Conservation (phyloP, 2,329 filamentous ascomycete genomes). For the Colletotrichum scovillei region DNA sequence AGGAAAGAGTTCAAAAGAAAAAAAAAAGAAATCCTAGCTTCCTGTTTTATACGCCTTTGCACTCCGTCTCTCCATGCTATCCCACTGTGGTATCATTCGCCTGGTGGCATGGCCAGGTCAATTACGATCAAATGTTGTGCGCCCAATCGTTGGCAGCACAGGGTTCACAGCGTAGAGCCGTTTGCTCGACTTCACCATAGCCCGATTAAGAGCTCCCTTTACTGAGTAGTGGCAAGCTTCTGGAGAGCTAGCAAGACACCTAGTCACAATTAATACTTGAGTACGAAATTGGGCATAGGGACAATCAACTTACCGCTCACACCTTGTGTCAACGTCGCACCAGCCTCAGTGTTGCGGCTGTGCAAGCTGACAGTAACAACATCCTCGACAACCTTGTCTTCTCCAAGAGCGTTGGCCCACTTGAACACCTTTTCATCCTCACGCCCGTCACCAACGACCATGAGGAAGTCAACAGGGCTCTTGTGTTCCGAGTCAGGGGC, state of each 20-base stretch:
- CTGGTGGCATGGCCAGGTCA: slow-evolving; percentile 31
- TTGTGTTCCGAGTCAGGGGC: slow-evolving; percentile 45
- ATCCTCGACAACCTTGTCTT: slow-evolving; percentile 68
- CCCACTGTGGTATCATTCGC: slow-evolving; percentile 31
- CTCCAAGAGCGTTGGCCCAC: slow-evolving; percentile 86
- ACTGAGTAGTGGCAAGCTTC: slow-evolving; percentile 46
- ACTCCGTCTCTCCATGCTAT: slow-evolving; percentile 18
- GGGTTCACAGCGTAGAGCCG: not conserved
- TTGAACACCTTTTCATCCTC: slow-evolving; percentile 95
- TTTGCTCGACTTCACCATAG: not conserved
- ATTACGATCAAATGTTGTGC: slow-evolving; percentile 23
- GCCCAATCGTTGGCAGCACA: not conserved
- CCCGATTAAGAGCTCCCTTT: not conserved
- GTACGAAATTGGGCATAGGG: fast-evolving
- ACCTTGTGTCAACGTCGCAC: slow-evolving; percentile 87
- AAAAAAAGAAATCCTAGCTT: slow-evolving; percentile 19
- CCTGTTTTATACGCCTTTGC: slow-evolving; percentile 34
- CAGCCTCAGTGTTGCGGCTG: slow-evolving; percentile 88
- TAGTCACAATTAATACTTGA: slow-evolving; percentile 34
- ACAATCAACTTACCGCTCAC: slow-evolving; percentile 78
- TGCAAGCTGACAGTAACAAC: slow-evolving; percentile 90
- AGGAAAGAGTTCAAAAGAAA: not conserved
- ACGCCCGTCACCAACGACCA: slow-evolving; percentile 90
- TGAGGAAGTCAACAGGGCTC: slow-evolving; percentile 80
- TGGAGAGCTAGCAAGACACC: slow-evolving; percentile 57